These are phyloP conservation scores for Curvularia lunata DNA, from an alignment of 2,329 filamentous ascomycete genomes.

Conservation along the genomic window DNA sequence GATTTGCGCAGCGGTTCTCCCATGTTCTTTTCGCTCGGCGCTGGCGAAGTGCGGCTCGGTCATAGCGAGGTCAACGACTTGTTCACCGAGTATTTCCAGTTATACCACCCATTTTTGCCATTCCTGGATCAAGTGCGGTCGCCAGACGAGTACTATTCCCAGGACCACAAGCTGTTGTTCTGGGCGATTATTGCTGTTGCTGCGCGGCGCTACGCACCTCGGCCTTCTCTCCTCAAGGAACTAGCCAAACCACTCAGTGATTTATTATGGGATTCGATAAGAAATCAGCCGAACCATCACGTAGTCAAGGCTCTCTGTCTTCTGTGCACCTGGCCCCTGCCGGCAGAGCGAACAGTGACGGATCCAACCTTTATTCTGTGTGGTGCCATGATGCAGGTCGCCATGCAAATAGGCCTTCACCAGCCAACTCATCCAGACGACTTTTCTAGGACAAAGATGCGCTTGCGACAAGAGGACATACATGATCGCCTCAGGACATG, in stretches of 20 bases:
- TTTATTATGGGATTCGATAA: constrained; percentile 78
- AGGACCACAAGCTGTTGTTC: constrained; percentile 80
- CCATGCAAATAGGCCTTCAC: constrained; percentile 82
- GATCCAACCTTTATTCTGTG: constrained; percentile 83
- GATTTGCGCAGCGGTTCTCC: constrained; percentile 58
- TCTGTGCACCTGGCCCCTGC: constrained; percentile 81
- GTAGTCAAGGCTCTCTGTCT: constrained; percentile 82
- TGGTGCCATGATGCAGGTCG: constrained; percentile 86
- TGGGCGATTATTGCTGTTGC: constrained; percentile 83
- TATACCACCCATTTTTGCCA: constrained; percentile 78
- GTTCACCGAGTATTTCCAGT: constrained; percentile 76
- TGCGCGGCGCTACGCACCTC: constrained; percentile 70
- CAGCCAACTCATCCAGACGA: constrained; percentile 82
- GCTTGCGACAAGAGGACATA: constrained; percentile 79
- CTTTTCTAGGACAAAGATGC: constrained; percentile 76
- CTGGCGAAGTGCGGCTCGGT: constrained; percentile 53
- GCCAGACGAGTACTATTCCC: constrained; percentile 74
- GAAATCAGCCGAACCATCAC: constrained; percentile 79
- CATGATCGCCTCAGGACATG: constrained; percentile 80
- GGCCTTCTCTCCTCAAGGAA: constrained; percentile 69
- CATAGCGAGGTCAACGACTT: constrained; percentile 59
- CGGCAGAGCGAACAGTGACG: constrained; percentile 78
- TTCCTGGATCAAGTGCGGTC: constrained; percentile 71
- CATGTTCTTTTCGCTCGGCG: constrained; percentile 64
- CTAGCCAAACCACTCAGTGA: constrained; percentile 70